Conservation (phyloP, 108 stramenopile species). For the Skeletonema marinoi region DNA sequence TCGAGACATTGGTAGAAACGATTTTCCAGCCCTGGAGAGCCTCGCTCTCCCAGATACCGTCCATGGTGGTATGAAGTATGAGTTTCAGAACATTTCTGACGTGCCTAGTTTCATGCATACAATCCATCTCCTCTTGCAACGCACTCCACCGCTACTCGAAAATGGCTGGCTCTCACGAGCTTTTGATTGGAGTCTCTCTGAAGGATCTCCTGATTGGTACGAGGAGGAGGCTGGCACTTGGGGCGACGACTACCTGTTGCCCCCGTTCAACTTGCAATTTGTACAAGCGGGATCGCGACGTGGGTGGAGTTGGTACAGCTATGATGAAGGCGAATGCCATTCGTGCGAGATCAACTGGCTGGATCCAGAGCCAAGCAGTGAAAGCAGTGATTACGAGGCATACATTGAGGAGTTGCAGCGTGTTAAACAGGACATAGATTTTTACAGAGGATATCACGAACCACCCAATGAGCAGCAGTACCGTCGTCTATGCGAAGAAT, state of each 20-base stretch:
- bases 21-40: background rate
- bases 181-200: too few relatives aligned
- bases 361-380: background rate
- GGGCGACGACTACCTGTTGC: background rate
- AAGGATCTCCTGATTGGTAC: background rate
- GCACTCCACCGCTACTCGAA: too few relatives aligned
- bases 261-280: background rate
- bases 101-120: too few relatives aligned
- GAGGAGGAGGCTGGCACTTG: background rate
- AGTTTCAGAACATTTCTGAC: too few relatives aligned
- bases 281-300: background rate
- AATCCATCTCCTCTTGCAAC: too few relatives aligned
- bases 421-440: background rate
- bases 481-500: too few relatives aligned
- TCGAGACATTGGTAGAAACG: too few relatives aligned
- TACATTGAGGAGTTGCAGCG: background rate
- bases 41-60: background rate
- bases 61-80: too few relatives aligned
- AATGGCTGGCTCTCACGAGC: too few relatives aligned
- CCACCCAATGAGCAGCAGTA: background rate
- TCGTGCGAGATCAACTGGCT: conserved; percentile 5
- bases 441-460: background rate
- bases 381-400: background rate
- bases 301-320: background rate
- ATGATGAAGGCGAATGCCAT: too few relatives aligned